Conservation (phyloP, 225 moss, liverwort and hornwort genomes). For the Pleurozium schreberi region DNA sequence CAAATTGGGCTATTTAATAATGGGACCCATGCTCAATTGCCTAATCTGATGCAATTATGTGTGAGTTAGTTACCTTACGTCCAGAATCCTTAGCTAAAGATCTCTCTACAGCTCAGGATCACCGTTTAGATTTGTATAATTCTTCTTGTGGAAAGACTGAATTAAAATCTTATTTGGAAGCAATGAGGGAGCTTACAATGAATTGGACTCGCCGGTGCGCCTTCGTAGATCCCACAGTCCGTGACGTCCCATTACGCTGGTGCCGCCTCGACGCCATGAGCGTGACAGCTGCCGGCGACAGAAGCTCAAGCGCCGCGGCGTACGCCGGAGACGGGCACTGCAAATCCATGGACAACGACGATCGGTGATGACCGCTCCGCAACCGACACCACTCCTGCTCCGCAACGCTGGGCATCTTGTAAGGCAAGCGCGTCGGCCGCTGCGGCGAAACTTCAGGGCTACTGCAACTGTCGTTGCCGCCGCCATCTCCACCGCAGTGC, state of each 20-base stretch:
- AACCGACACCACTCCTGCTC: slow-evolving; percentile 22
- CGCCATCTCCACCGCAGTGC: not conserved
- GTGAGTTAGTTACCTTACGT: not conserved
- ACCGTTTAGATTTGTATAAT: not conserved
- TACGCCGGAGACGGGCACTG: slow-evolving; percentile 24
- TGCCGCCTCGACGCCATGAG: slow-evolving; percentile 18
- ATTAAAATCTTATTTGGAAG: not conserved
- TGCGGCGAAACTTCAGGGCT: slow-evolving; percentile 3
- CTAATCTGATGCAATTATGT: not conserved
- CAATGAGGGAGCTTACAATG: slow-evolving; percentile 13
- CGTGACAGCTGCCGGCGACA: slow-evolving; percentile 35
- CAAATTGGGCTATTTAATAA: not conserved
- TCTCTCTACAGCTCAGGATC: not conserved
- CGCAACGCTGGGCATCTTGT: slow-evolving; percentile 42
- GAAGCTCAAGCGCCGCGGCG: slow-evolving; percentile 30
- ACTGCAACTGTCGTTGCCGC: not conserved
- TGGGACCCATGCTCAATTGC: too few relatives aligned
- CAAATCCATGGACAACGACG: not conserved
- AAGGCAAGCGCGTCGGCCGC: slow-evolving; percentile 29
- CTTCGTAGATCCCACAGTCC: slow-evolving; percentile 6
- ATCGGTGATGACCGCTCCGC: not conserved
- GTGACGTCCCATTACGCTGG: not conserved
- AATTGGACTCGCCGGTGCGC: slow-evolving; percentile 37
- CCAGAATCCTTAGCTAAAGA: not conserved
- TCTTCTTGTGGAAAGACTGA: not conserved